These are phyloP conservation scores for Chernovozyma aurita DNA, from an alignment of 1,139 yeast genomes.

Conservation along the genomic window DNA sequence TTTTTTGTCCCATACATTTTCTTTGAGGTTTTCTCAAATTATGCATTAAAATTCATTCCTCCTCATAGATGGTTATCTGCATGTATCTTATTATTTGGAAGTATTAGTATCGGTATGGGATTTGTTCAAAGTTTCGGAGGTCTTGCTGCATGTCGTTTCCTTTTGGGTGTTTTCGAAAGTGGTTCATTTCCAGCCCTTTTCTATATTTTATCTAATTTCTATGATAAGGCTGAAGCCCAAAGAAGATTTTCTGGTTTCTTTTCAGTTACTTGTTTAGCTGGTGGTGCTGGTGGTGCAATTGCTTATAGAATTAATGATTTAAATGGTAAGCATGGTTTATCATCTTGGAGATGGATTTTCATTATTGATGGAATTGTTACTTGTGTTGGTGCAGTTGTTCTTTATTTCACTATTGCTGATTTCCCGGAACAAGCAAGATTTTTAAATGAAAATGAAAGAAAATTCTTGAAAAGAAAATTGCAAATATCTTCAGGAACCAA, in stretches of 20 bases:
- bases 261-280: slow-evolving; percentile 39
- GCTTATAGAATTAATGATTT: slow-evolving; percentile 39
- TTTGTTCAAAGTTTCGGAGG: slow-evolving; percentile 56
- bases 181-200: slow-evolving; percentile 74
- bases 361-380: slow-evolving; percentile 72
- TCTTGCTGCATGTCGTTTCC: slow-evolving; percentile 55
- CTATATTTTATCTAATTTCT: slow-evolving; percentile 55
- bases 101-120: slow-evolving; percentile 62
- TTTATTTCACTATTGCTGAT: slow-evolving; percentile 52
- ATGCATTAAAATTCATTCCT: slow-evolving; percentile 50
- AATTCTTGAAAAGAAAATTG: slow-evolving; percentile 49
- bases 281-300: slow-evolving; percentile 41
- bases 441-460: slow-evolving; percentile 43
- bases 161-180: slow-evolving; percentile 63
- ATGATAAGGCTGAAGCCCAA: slow-evolving; percentile 60
- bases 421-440: slow-evolving; percentile 52
- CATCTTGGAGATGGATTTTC: slow-evolving; percentile 73
- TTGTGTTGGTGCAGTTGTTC: slow-evolving; percentile 50
- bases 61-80: slow-evolving; percentile 64
- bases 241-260: slow-evolving; percentile 66
- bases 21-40: slow-evolving; percentile 66
- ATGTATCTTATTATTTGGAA: slow-evolving; percentile 60
- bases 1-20: slow-evolving; percentile 71
- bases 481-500: slow-evolving; percentile 47
- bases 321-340: slow-evolving; percentile 33